Percentiles rank a stretch among this genome's conserved stretches.
Evolutionary conservation across 441 rosid genomes (phyloP).

Genomic region (Adansonia madagascariensis): DNA sequence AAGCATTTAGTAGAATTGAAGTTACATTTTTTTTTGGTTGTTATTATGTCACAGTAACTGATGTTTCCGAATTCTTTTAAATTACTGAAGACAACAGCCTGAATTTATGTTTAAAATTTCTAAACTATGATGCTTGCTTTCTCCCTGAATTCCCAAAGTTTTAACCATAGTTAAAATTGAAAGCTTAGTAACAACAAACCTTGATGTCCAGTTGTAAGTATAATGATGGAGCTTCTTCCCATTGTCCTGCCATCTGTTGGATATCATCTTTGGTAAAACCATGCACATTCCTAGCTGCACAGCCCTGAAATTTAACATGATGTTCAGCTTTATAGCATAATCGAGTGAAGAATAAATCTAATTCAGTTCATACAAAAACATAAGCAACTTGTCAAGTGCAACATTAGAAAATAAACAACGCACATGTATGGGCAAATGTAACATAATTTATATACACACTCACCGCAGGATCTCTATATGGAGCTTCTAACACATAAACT

Average conservation of each 20-base stretch:
- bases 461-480: slow-evolving; percentile 89
- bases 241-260: slow-evolving; percentile 75
- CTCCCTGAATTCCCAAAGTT: slow-evolving; percentile 14
- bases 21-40: background rate
- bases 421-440: background rate
- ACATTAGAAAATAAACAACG: slow-evolving; percentile 1
- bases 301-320: slow-evolving; percentile 65
- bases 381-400: slow-evolving; percentile 21
- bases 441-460: slow-evolving; percentile 34
- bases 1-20: slow-evolving; percentile 26
- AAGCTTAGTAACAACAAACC: slow-evolving; percentile 45
- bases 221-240: slow-evolving; percentile 86
- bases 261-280: slow-evolving; percentile 79
- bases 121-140: slow-evolving; percentile 13
- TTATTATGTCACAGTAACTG: background rate
- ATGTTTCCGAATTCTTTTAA: slow-evolving; percentile 10
- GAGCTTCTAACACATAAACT: slow-evolving; percentile 80
- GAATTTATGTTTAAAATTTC: background rate
- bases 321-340: slow-evolving; percentile 14
- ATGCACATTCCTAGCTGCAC: slow-evolving; percentile 94
- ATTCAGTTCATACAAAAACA: slow-evolving; percentile 21
- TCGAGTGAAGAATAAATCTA: slow-evolving; percentile 17
- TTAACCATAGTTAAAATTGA: background rate
- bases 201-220: slow-evolving; percentile 76
- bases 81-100: background rate